phyloP scores from a whole-genome alignment of 768 basidiomycete species.

The Termitomyces sp. region DNA sequence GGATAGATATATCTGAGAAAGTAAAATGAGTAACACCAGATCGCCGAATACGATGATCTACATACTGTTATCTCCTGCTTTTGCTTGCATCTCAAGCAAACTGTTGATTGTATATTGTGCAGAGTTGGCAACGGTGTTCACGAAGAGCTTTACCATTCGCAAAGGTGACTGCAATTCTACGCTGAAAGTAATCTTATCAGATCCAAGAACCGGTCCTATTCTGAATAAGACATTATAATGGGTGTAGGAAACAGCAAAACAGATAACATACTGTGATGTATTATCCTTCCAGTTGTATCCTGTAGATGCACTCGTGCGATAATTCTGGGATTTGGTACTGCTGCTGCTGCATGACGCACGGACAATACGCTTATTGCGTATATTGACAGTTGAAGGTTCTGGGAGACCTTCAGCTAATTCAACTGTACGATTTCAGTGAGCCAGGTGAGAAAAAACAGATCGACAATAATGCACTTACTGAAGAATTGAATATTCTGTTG shows the following conservation, averaged over 20 bases:
- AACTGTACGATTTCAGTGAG: slow-evolving; percentile 1
- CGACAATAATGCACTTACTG: slow-evolving; percentile 1
- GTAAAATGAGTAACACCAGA: neutral
- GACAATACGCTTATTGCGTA: slow-evolving; percentile 3
- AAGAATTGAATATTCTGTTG: slow-evolving; percentile 14
- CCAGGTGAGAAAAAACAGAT: neutral
- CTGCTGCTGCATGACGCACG: slow-evolving; percentile 6
- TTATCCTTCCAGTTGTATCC: slow-evolving; percentile 9
- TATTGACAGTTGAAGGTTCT: neutral
- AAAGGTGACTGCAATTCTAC: slow-evolving; percentile 4
- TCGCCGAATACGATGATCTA: neutral
- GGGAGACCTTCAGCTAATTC: slow-evolving; percentile 5
- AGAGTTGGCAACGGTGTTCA: slow-evolving; percentile 9
- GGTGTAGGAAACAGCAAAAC: neutral
- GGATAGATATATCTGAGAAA: neutral
- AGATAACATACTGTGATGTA: slow-evolving; percentile 8
- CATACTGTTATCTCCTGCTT: slow-evolving; percentile 5
- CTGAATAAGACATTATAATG: neutral
- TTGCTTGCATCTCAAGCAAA: slow-evolving; percentile 11
- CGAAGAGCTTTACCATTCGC: neutral
- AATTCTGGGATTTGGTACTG: neutral
- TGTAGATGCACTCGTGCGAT: slow-evolving; percentile 1
- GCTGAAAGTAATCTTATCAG: slow-evolving; percentile 10
- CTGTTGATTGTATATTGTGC: slow-evolving; percentile 8
- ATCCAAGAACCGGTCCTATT: slow-evolving; percentile 11